Evolutionary conservation across 139 green algal species (phyloP), one percentile per base, ranked within the genome.

Genomic region (Ulvella scutata): DNA sequence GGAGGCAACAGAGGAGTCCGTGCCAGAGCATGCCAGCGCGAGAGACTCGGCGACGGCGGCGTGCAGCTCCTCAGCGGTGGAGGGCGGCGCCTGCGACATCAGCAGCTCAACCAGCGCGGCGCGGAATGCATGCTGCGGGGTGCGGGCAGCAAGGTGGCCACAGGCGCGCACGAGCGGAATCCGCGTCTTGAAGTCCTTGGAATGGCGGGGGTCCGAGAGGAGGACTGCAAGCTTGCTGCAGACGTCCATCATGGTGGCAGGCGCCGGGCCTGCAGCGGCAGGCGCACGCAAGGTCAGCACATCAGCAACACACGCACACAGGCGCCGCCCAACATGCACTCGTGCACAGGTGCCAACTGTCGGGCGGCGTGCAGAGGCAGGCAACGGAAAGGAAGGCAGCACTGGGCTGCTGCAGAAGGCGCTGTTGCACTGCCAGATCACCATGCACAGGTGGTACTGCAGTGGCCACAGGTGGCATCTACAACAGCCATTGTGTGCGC

Each of bases 31-130:
- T 10, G 81, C 83, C 33, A 90, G 89, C 28, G 83, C 81, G 3
- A 97, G 79, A 4, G 90, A 85, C 75, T 97, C 92, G 2, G 91
- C 92, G 0, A 85, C 86, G 44, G 87, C 83, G 61, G 94, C 91
- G 38, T 87, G 82, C 13, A 93, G 39, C 38, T 90, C 86, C 76
- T 96, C 89, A 0, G 72, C 61, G 74, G 51, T 26, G 9, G 51
- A 10, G 51, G 51, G 9, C n/a, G 51, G 51, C n/a, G 51, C 17
- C 17, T 67, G 51, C 51, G 51, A n/a, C n/a, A 67, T n/a, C 13
- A 67, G 51, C 9, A 67, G 7, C 40, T 74, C 17, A 3, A 59
- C 31, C 3, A 80, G 51, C 2, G 35, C 77, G 9, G 59, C 26
- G 29, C 37, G 72, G 31, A 84, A 51, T 3, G 38, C 44, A 33